Base-by-base conservation (phyloP, 495 filamentous ascomycete genomes). In the Friedmanniomyces simplex region DNA sequence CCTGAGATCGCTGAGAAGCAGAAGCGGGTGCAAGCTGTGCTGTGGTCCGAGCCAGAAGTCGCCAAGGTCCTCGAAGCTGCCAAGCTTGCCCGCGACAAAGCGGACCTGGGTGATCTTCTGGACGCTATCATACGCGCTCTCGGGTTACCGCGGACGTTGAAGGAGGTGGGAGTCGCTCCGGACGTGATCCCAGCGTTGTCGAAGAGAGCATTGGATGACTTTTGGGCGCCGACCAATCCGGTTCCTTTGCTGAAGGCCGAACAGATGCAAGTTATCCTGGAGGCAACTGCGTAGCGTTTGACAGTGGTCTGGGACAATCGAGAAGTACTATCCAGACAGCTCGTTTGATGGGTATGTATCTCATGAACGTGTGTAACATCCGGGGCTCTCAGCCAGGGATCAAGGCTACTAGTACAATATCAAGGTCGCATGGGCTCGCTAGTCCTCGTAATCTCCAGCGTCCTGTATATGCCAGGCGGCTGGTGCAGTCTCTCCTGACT, bases 31-130 rank as follows among this genome's bases (percentile, higher is more conserved):
- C n/a, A n/a, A 14, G 58, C 32, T 10, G 43, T 60, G 10, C 43
- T 60, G 10, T 60, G 58, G 58, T 49, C 51, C 5, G 52, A 55
- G 24, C 7, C 51, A 16, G 22, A 49, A 7, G 58, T 60, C 39
- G 30, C 43, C 21, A 16, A 26, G 11, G 20, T 20, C 13, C 26
- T 60, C 30, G 20, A 60, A 26, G 21, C 26, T 18, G 52, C 30
- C 45, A 51, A 51, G 2, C 32, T 60, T 6, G n/a, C 18, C 6
- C 42, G 36, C 12, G 37, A 46, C 8, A 22, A 41, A 30, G 51
- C 58, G n/a, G 58, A 60, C 16, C 36, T 60, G 1, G 58, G 58
- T 16, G 58, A 60, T 36, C n/a, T 50, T 7, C 52, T 60, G 1
- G 51, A 55, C 34, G 58, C 50, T 14, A 10, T 47, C 12, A 24